These are phyloP conservation scores for Carex pumila DNA, from an alignment of 176 grass and related monocot species.

Conservation along the genomic window DNA sequence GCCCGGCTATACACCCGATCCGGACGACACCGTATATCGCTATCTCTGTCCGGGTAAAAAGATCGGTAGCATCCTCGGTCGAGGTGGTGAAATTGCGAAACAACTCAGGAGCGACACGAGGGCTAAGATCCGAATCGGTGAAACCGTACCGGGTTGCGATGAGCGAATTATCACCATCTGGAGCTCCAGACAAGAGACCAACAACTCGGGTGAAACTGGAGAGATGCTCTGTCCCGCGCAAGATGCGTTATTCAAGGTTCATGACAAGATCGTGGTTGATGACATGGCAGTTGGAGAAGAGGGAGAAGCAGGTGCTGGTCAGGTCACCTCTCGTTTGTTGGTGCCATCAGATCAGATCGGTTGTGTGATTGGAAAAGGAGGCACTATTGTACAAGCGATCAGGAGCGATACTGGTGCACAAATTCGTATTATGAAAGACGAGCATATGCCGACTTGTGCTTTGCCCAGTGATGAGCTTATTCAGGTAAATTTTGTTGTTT, in stretches of 20 bases:
- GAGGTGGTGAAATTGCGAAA: conserved; percentile 90
- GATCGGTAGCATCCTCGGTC: conserved; percentile 94
- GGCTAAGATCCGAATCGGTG: conserved; percentile 86
- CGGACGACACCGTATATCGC: conserved; percentile 74
- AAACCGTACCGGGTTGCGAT: conserved; percentile 73
- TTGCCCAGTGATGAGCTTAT: conserved; percentile 81
- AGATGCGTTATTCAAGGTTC: conserved; percentile 86
- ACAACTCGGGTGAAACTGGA: conserved; percentile 44
- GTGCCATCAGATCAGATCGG: conserved; percentile 98
- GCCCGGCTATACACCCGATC: conserved; percentile 61
- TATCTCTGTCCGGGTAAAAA: conserved; percentile 78
- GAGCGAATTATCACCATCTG: conserved; percentile 87
- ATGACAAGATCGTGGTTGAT: conserved; percentile 67
- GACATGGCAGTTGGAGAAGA: conserved; percentile 48
- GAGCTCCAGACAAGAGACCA: conserved; percentile 74
- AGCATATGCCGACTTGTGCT: conserved; percentile 84
- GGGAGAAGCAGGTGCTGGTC: conserved; percentile 41
- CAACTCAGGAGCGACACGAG: conserved; percentile 77
- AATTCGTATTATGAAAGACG: conserved; percentile 80
- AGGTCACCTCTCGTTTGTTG: conserved; percentile 64
- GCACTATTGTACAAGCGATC: conserved; percentile 80
- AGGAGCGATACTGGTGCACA: conserved; percentile 78
- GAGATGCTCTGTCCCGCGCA: conserved; percentile 78
- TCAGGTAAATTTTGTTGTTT: conserved; percentile 32
- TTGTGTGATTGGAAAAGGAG: conserved; percentile 95